These are phyloP conservation scores for Seminavis robusta DNA, from an alignment of 108 stramenopile species.

Conservation along the genomic window DNA sequence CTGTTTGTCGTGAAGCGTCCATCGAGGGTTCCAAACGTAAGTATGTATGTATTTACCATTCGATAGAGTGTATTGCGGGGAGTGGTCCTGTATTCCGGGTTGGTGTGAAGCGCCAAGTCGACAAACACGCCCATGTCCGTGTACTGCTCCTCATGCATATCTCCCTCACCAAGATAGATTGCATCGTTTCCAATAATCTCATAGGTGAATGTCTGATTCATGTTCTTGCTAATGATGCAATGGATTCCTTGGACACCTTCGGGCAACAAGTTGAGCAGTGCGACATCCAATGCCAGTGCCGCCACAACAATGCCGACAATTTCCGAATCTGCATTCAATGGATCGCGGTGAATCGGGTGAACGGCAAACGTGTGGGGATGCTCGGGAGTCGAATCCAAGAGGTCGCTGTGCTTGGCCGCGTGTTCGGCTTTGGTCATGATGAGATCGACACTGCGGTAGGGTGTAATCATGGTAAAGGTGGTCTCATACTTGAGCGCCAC, in stretches of 20 bases:
- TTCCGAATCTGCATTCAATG: neutral
- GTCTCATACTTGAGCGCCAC: neutral
- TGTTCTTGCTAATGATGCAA: neutral
- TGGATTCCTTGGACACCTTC: slow-evolving; percentile 2
- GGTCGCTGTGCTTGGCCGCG: neutral
- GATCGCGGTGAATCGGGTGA: neutral
- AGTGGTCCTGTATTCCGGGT: too few relatives aligned
- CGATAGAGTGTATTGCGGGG: too few relatives aligned
- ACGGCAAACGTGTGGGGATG: slow-evolving; percentile 2
- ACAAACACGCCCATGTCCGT: too few relatives aligned
- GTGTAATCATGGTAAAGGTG: neutral
- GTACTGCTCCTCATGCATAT: slow-evolving; percentile 41
- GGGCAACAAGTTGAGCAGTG: neutral
- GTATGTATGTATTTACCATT: too few relatives aligned
- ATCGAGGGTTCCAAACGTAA: too few relatives aligned
- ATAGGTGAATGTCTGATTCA: slow-evolving; percentile 7
- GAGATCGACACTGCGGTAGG: neutral
- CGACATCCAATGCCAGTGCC: slow-evolving; percentile 6
- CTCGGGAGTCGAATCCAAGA: neutral
- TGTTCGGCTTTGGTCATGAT: slow-evolving; percentile 6
- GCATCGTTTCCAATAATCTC: neutral
- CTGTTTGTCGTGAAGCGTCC: too few relatives aligned
- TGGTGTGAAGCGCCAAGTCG: too few relatives aligned
- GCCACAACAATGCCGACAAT: neutral
- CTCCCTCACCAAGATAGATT: slow-evolving; percentile 42